Base-by-base conservation (phyloP, 1,284 basidiomycete genomes). In the Malassezia pachydermatis region DNA sequence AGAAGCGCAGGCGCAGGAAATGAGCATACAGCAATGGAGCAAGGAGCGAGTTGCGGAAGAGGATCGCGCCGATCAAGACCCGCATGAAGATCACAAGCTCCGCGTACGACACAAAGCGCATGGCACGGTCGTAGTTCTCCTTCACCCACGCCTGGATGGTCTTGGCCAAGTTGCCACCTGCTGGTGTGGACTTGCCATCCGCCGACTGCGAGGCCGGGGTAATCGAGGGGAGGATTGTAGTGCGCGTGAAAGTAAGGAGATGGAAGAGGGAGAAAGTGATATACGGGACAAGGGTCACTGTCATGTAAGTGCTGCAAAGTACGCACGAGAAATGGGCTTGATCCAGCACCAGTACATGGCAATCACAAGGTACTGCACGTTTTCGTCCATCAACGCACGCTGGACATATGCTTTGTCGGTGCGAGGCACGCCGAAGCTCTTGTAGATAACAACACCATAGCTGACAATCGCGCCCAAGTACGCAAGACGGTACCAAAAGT, bases 381-480 rank as follows among this genome's bases (percentile, higher is more conserved):
- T 72, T 51, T 72, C 70, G 37, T 72, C 70, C 64, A 72, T 67
- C 16, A 63, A 45, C 1, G 68, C 67, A 22, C 70, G 64, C 53
- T 72, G 67, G n/a, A 72, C 51, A 56, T 67, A 70, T 1, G 67
- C 55, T 35, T 60, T 61, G 46, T 62, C 67, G 40, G 66, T 55
- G 32, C 68, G 68, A 11, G 70, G 70, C 8, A 68, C 48, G 9
- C 67, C 68, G 29, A 70, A 70, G 28, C 60, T 62, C 49, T 72
- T 72, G 59, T 72, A 72, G 22, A 70, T 67, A 27, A 72, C 70
- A 11, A 72, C 67, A 22, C 68, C 69, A 53, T 72, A 72, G 49
- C 62, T 64, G 48, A 70, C 51, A 41, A 72, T 67, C n/a, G 69
- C 69, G 27, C 67, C 70, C 29, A 67, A 43, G 45, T 70, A 71